Conservation (phyloP, 2,329 filamentous ascomycete genomes). For the Cladosporium phlei region DNA sequence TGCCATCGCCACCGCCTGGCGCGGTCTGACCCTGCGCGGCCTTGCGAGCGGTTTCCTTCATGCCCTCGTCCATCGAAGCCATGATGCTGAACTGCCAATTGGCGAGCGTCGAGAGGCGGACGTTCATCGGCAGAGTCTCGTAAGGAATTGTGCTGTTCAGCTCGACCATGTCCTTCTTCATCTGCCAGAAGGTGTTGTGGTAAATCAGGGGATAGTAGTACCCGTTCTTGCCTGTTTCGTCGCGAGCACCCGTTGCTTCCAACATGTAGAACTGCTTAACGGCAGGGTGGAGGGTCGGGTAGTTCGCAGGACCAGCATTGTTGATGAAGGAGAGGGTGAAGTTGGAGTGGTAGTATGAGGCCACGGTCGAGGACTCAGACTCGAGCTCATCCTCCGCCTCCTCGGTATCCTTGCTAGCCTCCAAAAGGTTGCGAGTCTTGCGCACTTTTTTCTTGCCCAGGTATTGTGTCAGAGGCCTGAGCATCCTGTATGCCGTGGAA, state of each 20-base stretch:
- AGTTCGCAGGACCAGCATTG: constrained; percentile 66
- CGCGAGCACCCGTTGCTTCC: constrained; percentile 74
- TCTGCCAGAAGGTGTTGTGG: constrained; percentile 95
- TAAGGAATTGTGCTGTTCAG: constrained; percentile 93
- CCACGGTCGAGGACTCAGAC: constrained; percentile 62
- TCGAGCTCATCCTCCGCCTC: constrained; percentile 46
- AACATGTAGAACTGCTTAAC: constrained; percentile 72
- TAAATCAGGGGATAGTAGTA: constrained; percentile 94
- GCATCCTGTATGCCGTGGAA: constrained; percentile 74
- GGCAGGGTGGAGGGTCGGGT: constrained; percentile 64
- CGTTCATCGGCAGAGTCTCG: constrained; percentile 71
- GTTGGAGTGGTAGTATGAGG: constrained; percentile 92
- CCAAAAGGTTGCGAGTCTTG: constrained; percentile 82
- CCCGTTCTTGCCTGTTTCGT: constrained; percentile 76
- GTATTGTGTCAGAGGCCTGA: constrained; percentile 81
- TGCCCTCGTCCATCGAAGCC: constrained; percentile 77
- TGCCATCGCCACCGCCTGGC: constrained; percentile 78
- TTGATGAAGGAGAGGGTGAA: constrained; percentile 84
- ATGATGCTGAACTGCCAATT: constrained; percentile 88
- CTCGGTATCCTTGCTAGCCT: constrained; percentile 43
- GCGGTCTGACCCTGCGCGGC: constrained; percentile 68
- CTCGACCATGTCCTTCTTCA: constrained; percentile 83
- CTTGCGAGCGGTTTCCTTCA: constrained; percentile 75
- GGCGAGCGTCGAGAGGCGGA: constrained; percentile 74
- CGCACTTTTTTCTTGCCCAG: constrained; percentile 82